Base-by-base conservation (phyloP, 23 red algal species). In the Pyropia yezoensis region DNA sequence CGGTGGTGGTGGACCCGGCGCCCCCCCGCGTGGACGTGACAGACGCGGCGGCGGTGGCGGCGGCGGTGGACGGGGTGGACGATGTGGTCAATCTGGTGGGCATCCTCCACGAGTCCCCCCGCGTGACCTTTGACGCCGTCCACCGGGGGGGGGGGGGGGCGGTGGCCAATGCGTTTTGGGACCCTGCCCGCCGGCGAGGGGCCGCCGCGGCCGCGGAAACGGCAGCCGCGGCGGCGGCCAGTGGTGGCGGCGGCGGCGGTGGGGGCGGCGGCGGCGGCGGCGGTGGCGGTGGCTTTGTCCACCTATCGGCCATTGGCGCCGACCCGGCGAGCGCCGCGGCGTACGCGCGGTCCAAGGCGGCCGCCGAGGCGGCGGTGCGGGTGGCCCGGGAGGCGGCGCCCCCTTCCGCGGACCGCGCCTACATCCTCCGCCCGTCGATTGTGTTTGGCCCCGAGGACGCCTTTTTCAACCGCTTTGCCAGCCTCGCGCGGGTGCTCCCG, bases 261-360 rank as follows among this genome's bases (percentile, higher is more conserved):
- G n/a, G 80, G 74, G 27, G 52, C 45, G 18, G 85, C 85, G 20
- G 79, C 80, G 15, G 65, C 63, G n/a, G 67, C 81, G 11, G 81
- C 85, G 69, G 89, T 14, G 55, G 39, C 39, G 39, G 39, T 8
- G 39, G 6, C 6, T 8, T 95, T 20, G 75, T 95, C 2, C 89
- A 95, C 12, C 22, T 95, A n/a, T 95, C 89, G 18, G 89, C 89
- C 29, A 88, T 95, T 52, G 89, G 89, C 26, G 83, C 79, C 20
- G 68, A 82, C 71, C 3, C 65, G 34, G 66, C 62, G 45, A 72
- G 67, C 9, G 33, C 60, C 2, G 81, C 80, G 27, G 65, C 45
- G 18, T 95, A 95, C 45, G 79, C 81, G 15, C 73, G 73, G 24
- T 77, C 89, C 14, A 95, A 95, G 69, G 89, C 71, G n/a, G 55